Conservation (phyloP, 2,329 filamentous ascomycete genomes). For the Paraphoma sp. region DNA sequence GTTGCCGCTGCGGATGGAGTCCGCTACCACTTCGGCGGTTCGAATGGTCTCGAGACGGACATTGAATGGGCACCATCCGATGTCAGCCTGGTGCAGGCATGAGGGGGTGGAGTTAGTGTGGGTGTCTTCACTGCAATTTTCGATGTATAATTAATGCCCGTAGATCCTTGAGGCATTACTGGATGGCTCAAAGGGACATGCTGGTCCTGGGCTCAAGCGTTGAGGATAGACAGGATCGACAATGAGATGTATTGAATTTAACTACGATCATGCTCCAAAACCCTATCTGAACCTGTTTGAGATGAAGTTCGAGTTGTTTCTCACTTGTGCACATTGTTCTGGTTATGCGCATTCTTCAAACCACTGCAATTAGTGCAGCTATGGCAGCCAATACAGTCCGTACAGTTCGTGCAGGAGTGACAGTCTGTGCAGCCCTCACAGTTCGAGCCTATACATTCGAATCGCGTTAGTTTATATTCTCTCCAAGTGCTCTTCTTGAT, state of each 20-base stretch:
- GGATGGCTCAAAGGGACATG: no score
- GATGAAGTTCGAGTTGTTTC: background rate
- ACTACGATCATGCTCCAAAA: background rate
- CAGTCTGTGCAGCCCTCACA: background rate
- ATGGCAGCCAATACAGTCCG: conserved; percentile 2
- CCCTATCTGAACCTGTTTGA: background rate
- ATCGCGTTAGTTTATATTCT: no score
- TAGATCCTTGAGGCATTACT: no score
- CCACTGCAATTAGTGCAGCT: conserved; percentile 13
- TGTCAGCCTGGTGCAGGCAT: no score
- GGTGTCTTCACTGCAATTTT: no score
- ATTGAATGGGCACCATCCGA: no score
- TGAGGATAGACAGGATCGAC: background rate
- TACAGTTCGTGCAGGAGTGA: background rate
- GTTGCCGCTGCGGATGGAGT: no score
- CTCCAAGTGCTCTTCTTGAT: background rate
- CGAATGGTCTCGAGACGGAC: no score
- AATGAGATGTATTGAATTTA: background rate
- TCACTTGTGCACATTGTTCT: conserved; percentile 12
- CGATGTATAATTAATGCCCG: no score
- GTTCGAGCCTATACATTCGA: background rate
- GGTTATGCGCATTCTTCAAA: conserved; percentile 11
- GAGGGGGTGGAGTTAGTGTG: no score
- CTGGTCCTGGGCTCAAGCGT: background rate
- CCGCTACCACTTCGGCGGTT: no score